These are phyloP conservation scores for Stylonectria norvegica DNA, from an alignment of 2,329 filamentous ascomycete genomes.

Conservation along the genomic window DNA sequence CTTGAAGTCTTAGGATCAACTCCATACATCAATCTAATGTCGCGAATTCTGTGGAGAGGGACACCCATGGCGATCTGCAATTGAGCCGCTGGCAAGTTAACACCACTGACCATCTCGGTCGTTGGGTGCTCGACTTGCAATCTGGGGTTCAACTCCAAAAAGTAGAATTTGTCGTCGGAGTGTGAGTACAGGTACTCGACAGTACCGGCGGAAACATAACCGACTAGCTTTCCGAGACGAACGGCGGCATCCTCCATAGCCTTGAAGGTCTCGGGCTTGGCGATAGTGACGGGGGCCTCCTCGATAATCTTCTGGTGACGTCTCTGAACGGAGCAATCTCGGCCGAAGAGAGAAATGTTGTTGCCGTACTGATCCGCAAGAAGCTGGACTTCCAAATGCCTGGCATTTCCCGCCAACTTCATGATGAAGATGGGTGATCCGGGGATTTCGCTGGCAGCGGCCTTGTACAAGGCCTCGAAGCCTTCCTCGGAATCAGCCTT, in stretches of 20 bases:
- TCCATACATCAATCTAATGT: constrained; percentile 94
- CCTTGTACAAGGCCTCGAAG: constrained; percentile 87
- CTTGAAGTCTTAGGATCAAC: constrained; percentile 83
- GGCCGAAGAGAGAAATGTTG: constrained; percentile 97
- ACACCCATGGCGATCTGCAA: constrained; percentile 99
- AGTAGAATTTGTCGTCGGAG: constrained; percentile 98
- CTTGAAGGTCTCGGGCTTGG: constrained; percentile 82
- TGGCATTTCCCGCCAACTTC: constrained; percentile 95
- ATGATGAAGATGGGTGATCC: constrained; percentile 99
- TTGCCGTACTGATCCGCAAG: constrained; percentile 99
- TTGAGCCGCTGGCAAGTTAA: constrained; percentile 94
- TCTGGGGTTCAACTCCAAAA: constrained; percentile 97
- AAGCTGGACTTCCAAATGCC: constrained; percentile 95
- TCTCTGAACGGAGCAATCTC: constrained; percentile 97
- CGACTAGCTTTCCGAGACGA: constrained; percentile 86
- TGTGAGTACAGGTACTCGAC: constrained; percentile 99
- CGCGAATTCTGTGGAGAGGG: constrained; percentile 88
- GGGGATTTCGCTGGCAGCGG: constrained; percentile 93
- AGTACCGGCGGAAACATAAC: constrained; percentile 97
- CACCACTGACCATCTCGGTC: constrained; percentile 98
- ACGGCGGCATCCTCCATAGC: constrained; percentile 97
- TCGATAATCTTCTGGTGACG: constrained; percentile 99
- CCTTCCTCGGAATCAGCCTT: constrained; percentile 84
- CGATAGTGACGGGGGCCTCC: constrained; percentile 96
- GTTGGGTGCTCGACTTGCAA: constrained; percentile 99